Conservation (phyloP, 805 yeast genomes). For the Suhomyces faveliae region DNA sequence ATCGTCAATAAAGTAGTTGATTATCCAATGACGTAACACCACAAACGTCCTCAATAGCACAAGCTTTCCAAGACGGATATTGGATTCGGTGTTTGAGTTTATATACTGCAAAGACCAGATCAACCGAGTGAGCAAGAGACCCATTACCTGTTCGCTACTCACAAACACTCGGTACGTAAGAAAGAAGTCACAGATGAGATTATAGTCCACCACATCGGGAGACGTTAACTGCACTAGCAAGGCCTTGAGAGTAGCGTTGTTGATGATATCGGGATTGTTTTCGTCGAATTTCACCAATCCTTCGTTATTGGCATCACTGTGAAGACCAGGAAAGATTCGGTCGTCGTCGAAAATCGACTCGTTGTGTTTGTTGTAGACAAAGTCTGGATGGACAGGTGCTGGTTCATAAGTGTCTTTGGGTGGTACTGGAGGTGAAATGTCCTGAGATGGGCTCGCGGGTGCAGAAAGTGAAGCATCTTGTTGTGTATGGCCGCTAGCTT, state of each 20-base stretch:
- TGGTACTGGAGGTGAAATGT: neutral
- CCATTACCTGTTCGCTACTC: constrained; percentile 55
- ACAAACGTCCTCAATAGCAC: constrained; percentile 82
- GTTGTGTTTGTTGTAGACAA: constrained; percentile 33
- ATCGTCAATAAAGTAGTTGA: constrained; percentile 85
- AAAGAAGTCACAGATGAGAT: constrained; percentile 79
- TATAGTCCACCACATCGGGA: constrained; percentile 74
- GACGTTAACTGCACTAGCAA: constrained; percentile 64
- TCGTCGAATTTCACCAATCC: constrained; percentile 36
- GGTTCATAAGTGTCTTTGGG: neutral
- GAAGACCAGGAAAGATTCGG: constrained; percentile 32
- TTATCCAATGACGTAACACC: constrained; percentile 82
- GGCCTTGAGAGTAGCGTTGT: constrained; percentile 42
- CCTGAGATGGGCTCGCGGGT: neutral
- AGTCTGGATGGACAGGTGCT: constrained; percentile 18
- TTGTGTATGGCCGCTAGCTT: neutral
- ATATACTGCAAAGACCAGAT: constrained; percentile 65
- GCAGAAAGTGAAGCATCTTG: neutral
- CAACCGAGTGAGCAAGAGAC: constrained; percentile 60
- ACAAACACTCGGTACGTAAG: constrained; percentile 76
- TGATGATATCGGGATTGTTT: constrained; percentile 30
- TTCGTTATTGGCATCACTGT: constrained; percentile 15
- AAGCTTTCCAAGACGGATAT: constrained; percentile 53
- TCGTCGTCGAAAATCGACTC: constrained; percentile 40
- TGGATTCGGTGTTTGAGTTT: constrained; percentile 24